phyloP scores from a whole-genome alignment of 768 basidiomycete genomes.

The Mycena metata region DNA sequence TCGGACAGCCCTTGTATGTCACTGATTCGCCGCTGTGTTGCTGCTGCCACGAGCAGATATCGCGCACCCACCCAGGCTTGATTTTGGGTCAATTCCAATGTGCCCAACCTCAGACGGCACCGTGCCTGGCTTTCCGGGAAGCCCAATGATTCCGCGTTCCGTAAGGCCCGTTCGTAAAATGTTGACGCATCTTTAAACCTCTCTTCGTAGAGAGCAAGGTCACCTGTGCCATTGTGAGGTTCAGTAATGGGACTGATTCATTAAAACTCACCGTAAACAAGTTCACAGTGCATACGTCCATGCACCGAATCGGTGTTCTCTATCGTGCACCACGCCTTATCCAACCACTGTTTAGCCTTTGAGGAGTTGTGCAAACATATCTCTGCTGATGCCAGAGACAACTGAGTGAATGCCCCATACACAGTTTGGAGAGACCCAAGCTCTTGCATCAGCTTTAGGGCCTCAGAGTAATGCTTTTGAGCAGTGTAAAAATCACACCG shows the following conservation, averaged over 20 bases:
- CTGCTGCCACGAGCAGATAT: slow-evolving; percentile 31
- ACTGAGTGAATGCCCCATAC: slow-evolving; percentile 25
- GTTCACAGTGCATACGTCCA: slow-evolving; percentile 33
- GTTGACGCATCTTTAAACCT: slow-evolving; percentile 23
- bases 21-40: slow-evolving; percentile 27
- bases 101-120: slow-evolving; percentile 31
- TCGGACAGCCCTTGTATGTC: slow-evolving; percentile 33
- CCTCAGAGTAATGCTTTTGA: slow-evolving; percentile 28
- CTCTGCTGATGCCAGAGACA: slow-evolving; percentile 31
- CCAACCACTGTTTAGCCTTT: slow-evolving; percentile 28
- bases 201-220: slow-evolving; percentile 28
- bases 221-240: slow-evolving; percentile 16
- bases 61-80: slow-evolving; percentile 28
- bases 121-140: slow-evolving; percentile 30
- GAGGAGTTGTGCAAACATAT: slow-evolving; percentile 28
- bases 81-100: slow-evolving; percentile 18
- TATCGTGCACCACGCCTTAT: slow-evolving; percentile 10
- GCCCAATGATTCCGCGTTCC: slow-evolving; percentile 23
- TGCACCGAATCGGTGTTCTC: slow-evolving; percentile 13
- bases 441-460: slow-evolving; percentile 17
- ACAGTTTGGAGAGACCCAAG: slow-evolving; percentile 12
- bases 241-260: no score
- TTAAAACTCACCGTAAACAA: slow-evolving; percentile 25
- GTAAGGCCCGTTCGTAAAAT: slow-evolving; percentile 30
- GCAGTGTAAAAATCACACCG: slow-evolving; percentile 33